Percentiles rank a stretch among this genome's conserved stretches.
Evolutionary conservation across 352 stramenopile species (phyloP).

Genomic region (Phytophthora sp.): DNA sequence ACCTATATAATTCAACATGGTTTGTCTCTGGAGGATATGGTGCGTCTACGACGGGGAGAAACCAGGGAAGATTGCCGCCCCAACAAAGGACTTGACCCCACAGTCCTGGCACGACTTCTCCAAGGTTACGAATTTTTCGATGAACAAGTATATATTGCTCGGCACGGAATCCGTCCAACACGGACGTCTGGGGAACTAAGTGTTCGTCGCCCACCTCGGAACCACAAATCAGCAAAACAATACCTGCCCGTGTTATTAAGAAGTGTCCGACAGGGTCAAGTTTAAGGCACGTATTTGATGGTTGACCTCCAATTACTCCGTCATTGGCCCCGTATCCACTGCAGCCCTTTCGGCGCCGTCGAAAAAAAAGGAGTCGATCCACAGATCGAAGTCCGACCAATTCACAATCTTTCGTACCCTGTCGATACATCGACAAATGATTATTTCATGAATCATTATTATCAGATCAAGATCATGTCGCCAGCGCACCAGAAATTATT

Average conservation of each 20-base stretch:
- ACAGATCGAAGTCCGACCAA: constrained; percentile 3
- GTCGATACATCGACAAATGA: constrained; percentile 6
- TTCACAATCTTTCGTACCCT: constrained; percentile 19
- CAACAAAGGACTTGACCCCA: constrained; percentile 11
- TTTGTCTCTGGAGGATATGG: not conserved
- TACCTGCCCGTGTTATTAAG: not conserved
- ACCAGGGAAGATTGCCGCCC: not conserved
- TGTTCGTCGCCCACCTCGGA: not conserved
- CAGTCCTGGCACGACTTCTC: not conserved
- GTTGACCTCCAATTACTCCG: not conserved
- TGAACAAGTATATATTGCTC: not conserved
- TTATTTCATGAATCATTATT: not conserved
- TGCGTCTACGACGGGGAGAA: not conserved
- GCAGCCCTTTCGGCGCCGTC: constrained; percentile 23
- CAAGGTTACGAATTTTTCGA: not conserved
- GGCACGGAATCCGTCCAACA: constrained; percentile 1
- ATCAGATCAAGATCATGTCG: not conserved
- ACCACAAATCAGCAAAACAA: not conserved
- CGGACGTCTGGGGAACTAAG: not conserved
- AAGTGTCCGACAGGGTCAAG: constrained; percentile 21
- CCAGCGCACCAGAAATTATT: not conserved
- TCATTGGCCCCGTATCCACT: constrained; percentile 4
- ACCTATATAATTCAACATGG: not conserved
- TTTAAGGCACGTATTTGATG: constrained; percentile 10
- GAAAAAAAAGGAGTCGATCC: constrained; percentile 12